Conservation (phyloP, 1,284 basidiomycete species). For the Kwoniella shivajii region DNA sequence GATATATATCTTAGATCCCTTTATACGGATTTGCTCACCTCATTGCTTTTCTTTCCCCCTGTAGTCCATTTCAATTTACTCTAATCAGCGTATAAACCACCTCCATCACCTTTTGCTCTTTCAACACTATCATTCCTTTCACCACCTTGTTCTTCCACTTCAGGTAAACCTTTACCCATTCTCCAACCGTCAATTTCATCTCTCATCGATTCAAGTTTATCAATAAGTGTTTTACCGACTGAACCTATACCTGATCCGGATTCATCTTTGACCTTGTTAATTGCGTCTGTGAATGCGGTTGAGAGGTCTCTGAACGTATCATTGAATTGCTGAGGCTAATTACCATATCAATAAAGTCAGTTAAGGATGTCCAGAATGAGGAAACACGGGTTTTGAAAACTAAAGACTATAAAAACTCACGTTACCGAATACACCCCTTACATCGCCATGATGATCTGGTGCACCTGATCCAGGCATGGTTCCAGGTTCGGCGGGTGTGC, state of each 20-base stretch:
- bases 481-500: conserved; percentile 25
- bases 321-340: conserved; percentile 41
- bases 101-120: conserved; percentile 18
- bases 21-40: no score
- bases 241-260: conserved; percentile 35
- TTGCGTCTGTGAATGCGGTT: conserved; percentile 36
- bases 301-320: conserved; percentile 43
- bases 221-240: conserved; percentile 37
- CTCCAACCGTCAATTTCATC: conserved; percentile 42
- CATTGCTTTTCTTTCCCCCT: neutral
- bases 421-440: conserved; percentile 40
- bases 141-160: conserved; percentile 21
- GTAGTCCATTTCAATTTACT: neutral
- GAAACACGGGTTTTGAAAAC: neutral
- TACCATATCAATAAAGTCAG: neutral
- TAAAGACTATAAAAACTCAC: conserved; percentile 29
- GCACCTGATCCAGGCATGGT: conserved; percentile 40
- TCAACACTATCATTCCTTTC: conserved; percentile 29
- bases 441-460: conserved; percentile 36
- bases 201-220: conserved; percentile 36
- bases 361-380: neutral
- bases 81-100: conserved; percentile 28
- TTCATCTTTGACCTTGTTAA: conserved; percentile 44
- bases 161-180: conserved; percentile 24
- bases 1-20: neutral